A percentile compares a stretch with the other conserved stretches of the same genome.
These are phyloP conservation scores for Botrytis sinoallii DNA, from an alignment of 2,329 filamentous ascomycete species.

Conservation along the genomic window DNA sequence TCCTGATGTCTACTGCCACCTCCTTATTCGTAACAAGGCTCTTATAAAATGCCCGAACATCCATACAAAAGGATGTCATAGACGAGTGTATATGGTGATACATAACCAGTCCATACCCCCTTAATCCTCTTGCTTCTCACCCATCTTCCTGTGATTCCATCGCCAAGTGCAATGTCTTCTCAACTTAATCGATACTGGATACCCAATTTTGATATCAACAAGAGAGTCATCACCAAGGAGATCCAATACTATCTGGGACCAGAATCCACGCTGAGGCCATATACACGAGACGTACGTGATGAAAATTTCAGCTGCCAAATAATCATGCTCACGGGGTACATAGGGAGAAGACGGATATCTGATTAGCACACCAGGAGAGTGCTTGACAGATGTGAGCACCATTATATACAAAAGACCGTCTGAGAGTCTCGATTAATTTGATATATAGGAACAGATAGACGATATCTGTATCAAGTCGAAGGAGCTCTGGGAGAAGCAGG, in stretches of 20 bases:
- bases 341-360: slow-evolving; percentile 61
- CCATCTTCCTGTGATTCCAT: slow-evolving; percentile 21
- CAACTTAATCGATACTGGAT: slow-evolving; percentile 60
- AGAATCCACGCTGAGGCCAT: slow-evolving; percentile 55
- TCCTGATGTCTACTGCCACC: slow-evolving; percentile 9
- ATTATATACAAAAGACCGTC: neutral
- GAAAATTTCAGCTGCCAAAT: slow-evolving; percentile 29
- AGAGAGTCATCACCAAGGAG: slow-evolving; percentile 57
- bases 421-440: slow-evolving; percentile 19
- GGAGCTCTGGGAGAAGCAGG: slow-evolving; percentile 56
- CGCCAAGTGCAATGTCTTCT: slow-evolving; percentile 35
- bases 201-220: slow-evolving; percentile 56
- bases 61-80: slow-evolving; percentile 6
- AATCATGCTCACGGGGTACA: slow-evolving; percentile 22
- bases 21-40: slow-evolving; percentile 1
- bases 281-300: slow-evolving; percentile 51
- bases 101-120: slow-evolving; percentile 23
- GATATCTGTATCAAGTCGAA: slow-evolving; percentile 59
- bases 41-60: slow-evolving; percentile 1
- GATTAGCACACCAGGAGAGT: slow-evolving; percentile 56
- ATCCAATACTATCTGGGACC: slow-evolving; percentile 58
- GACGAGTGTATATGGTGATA: neutral
- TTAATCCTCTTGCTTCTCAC: neutral
- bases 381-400: slow-evolving; percentile 55
- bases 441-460: slow-evolving; percentile 57